phyloP scores from a whole-genome alignment of 2,329 filamentous ascomycete species.

The Talaromyces atroroseus region DNA sequence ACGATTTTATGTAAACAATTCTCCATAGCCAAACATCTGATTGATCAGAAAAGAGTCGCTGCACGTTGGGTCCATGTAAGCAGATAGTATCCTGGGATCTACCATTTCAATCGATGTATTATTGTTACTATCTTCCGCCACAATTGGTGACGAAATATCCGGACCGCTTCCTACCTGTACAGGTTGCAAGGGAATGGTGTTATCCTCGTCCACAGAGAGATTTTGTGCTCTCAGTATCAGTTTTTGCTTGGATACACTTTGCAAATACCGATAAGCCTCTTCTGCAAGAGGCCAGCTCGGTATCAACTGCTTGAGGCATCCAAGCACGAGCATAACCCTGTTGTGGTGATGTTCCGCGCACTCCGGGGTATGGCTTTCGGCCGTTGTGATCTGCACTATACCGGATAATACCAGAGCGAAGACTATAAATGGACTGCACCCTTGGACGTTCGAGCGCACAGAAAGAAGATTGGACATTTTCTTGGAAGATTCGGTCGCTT shows the following conservation, averaged over 20 bases:
- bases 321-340: slow-evolving; percentile 31
- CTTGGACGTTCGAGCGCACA: slow-evolving; percentile 27
- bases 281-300: slow-evolving; percentile 27
- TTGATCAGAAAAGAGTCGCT: slow-evolving; percentile 1
- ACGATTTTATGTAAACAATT: no score
- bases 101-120: neutral
- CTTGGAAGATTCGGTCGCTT: slow-evolving; percentile 31
- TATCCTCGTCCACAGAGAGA: neutral
- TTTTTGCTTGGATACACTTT: neutral
- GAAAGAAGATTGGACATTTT: slow-evolving; percentile 29
- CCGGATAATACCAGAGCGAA: slow-evolving; percentile 22
- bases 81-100: neutral
- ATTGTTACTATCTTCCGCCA: neutral
- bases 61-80: slow-evolving; percentile 4
- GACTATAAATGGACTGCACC: slow-evolving; percentile 30
- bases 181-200: no score
- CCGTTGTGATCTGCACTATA: slow-evolving; percentile 31
- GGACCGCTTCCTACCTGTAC: no score
- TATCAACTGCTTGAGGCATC: slow-evolving; percentile 28
- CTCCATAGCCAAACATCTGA: neutral
- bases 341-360: slow-evolving; percentile 36
- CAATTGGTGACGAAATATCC: neutral
- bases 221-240: neutral
- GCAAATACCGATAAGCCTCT: slow-evolving; percentile 22
- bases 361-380: slow-evolving; percentile 29